Evolutionary conservation across 108 stramenopile genomes (phyloP).

Genomic region (Heterococcus sp.): DNA sequence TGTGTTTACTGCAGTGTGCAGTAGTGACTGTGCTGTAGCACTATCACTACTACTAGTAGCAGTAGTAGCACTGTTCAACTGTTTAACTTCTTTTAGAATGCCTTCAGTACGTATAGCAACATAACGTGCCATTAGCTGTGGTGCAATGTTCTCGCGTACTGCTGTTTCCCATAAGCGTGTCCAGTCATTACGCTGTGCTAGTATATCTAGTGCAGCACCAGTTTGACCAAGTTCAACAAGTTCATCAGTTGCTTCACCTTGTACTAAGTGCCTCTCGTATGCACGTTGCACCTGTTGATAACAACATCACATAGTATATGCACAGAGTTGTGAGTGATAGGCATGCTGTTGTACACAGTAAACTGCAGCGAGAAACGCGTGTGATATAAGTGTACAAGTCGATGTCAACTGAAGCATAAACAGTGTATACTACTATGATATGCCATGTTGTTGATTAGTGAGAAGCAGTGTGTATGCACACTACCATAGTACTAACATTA

Average conservation of each 20-base stretch:
- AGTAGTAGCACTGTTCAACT: no score
- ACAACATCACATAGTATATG: no score
- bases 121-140: slow-evolving; percentile 42
- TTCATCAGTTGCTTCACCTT: slow-evolving; percentile 55
- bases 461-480: no score
- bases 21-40: background rate
- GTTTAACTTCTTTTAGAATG: slow-evolving; percentile 26
- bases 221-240: slow-evolving; percentile 57
- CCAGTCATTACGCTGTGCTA: slow-evolving; percentile 61
- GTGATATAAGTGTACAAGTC: no score
- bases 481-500: no score
- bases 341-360: no score
- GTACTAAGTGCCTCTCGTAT: slow-evolving; percentile 50
- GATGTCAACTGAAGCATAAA: no score
- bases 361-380: no score
- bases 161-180: slow-evolving; percentile 59
- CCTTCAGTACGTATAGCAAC: slow-evolving; percentile 24
- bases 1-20: background rate
- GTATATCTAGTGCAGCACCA: slow-evolving; percentile 56
- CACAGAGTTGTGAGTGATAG: no score
- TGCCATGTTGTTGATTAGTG: no score
- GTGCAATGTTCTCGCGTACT: slow-evolving; percentile 30
- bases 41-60: background rate
- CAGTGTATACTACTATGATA: no score
- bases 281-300: slow-evolving; percentile 46